Percentiles rank a stretch among this genome's conserved stretches.
These are phyloP conservation scores for Pythium pyrilobum DNA, from an alignment of 352 stramenopile species.

Conservation along the genomic window DNA sequence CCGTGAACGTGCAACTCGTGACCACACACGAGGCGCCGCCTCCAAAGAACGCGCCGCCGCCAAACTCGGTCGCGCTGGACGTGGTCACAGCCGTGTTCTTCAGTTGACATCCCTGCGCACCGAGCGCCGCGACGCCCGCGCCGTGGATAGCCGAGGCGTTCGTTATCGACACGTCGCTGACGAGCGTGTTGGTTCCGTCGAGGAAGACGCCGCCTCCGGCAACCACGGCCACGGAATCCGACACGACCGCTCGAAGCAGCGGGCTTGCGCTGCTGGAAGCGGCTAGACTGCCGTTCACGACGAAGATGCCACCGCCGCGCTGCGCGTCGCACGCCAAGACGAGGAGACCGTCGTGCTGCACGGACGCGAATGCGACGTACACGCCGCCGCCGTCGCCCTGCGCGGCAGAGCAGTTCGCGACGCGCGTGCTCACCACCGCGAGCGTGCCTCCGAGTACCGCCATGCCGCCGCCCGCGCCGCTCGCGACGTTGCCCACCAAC, in stretches of 20 bases:
- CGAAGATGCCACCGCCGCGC: constrained; percentile 1
- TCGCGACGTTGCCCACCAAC: constrained; percentile 1
- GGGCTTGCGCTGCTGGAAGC: neutral
- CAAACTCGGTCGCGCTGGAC: neutral
- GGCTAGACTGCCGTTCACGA: neutral
- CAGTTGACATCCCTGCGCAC: neutral
- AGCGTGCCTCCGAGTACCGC: constrained; percentile 1
- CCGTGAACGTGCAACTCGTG: neutral
- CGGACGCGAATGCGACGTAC: neutral
- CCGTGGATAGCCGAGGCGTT: neutral
- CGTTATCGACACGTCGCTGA: constrained; percentile 3
- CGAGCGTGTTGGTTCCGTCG: neutral
- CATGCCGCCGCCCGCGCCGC: constrained; percentile 7
- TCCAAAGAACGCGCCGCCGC: constrained; percentile 10
- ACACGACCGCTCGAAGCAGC: neutral
- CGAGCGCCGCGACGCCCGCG: neutral
- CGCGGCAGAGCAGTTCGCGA: neutral
- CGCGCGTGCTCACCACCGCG: neutral
- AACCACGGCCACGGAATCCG: neutral
- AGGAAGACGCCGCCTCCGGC: constrained; percentile 7
- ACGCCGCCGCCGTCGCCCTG: constrained; percentile 8
- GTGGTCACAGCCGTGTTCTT: neutral
- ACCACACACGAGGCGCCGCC: neutral
- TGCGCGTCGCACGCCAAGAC: neutral
- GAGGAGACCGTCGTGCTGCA: constrained; percentile 1